These are phyloP conservation scores for Penicillium dipodomyicola DNA, from an alignment of 495 filamentous ascomycete genomes.

Conservation along the genomic window DNA sequence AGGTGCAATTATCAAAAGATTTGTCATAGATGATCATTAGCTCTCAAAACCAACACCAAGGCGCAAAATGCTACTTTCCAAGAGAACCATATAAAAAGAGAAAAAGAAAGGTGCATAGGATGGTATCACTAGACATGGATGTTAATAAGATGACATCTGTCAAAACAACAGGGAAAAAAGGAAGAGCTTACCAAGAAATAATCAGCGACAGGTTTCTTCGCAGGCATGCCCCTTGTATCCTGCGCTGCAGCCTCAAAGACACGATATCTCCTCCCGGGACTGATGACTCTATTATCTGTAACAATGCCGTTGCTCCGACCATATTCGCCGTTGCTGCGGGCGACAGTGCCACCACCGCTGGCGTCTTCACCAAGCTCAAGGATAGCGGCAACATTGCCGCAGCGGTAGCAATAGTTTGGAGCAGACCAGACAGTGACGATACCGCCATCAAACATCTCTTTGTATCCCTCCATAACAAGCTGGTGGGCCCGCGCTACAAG, in stretches of 20 bases:
- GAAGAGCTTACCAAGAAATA: conserved; percentile 72
- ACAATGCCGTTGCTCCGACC: conserved; percentile 52
- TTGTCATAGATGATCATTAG: conserved; percentile 32
- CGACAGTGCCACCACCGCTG: conserved; percentile 67
- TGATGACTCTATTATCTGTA: conserved; percentile 47
- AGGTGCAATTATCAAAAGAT: conserved; percentile 10
- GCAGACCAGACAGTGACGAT: conserved; percentile 98
- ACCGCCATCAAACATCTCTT: conserved; percentile 94
- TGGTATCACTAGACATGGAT: conserved; percentile 26
- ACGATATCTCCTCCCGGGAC: conserved; percentile 86
- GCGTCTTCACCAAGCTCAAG: conserved; percentile 89
- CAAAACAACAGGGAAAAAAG: neutral
- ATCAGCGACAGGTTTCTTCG: conserved; percentile 96
- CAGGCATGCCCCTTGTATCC: conserved; percentile 95
- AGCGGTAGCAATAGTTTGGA: conserved; percentile 98
- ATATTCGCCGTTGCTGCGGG: conserved; percentile 78
- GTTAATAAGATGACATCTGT: conserved; percentile 12
- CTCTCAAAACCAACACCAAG: conserved; percentile 24
- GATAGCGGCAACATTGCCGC: conserved; percentile 94
- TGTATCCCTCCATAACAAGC: conserved; percentile 98
- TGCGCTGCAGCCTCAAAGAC: conserved; percentile 98
- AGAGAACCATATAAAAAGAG: conserved; percentile 11
- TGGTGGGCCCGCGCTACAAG: conserved; percentile 94
- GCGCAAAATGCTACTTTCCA: conserved; percentile 24
- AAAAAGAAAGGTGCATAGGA: conserved; percentile 17